Evolutionary conservation across 345 rosid genomes (phyloP).

Genomic region (Rhodamnia argentea): DNA sequence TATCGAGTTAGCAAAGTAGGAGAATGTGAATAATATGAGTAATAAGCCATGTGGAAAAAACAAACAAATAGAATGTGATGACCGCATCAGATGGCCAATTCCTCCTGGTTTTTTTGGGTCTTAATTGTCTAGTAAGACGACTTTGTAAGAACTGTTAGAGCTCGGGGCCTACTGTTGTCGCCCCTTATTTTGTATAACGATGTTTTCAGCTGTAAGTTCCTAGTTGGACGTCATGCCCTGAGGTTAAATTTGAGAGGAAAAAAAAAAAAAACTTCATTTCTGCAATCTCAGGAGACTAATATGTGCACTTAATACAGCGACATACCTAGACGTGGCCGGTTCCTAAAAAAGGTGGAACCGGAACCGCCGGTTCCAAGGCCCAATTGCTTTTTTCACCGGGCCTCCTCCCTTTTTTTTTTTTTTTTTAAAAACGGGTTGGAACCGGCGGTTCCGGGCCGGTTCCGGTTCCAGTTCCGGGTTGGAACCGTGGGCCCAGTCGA

Average conservation of each 20-base stretch:
- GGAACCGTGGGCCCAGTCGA: too few species aligned
- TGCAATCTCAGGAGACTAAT: background rate
- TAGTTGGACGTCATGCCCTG: background rate
- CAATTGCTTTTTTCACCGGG: too few species aligned
- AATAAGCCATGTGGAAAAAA: background rate
- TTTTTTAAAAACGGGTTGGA: too few species aligned
- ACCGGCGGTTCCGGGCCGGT: too few species aligned
- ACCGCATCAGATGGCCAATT: background rate
- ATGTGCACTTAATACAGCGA: background rate
- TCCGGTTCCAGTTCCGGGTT: too few species aligned
- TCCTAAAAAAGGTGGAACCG: too few species aligned
- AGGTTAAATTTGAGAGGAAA: background rate
- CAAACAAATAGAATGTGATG: background rate
- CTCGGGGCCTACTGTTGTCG: background rate
- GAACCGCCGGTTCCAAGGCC: too few species aligned
- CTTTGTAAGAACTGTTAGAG: background rate
- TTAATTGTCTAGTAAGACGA: background rate
- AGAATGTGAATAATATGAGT: background rate
- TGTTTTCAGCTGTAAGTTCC: background rate
- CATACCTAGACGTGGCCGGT: too few species aligned
- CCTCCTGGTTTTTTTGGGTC: background rate
- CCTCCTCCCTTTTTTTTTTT: too few species aligned
- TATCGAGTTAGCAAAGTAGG: conserved; percentile 8
- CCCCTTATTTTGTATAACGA: background rate
- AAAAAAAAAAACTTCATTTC: background rate